Percentiles rank a stretch among this genome's conserved stretches.
Conservation (phyloP, 257 asterid genomes). For the Solanum arcanum region DNA sequence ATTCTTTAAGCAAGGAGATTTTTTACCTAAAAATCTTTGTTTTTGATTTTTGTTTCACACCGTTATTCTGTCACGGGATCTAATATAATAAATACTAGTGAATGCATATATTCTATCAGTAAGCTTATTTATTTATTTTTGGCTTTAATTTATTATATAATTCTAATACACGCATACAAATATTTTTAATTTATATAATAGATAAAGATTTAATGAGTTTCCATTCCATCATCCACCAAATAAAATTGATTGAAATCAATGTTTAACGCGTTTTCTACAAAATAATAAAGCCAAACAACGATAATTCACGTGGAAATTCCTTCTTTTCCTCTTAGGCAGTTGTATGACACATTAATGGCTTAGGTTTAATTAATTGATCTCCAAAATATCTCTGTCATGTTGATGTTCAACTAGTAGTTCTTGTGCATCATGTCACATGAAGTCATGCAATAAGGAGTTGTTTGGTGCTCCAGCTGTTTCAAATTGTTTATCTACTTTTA, state of each 20-base stretch:
- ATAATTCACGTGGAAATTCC: neutral
- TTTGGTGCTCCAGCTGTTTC: too few relatives aligned
- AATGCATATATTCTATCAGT: too few relatives aligned
- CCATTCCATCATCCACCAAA: neutral
- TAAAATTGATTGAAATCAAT: neutral
- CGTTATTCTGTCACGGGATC: too few relatives aligned
- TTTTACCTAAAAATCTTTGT: too few relatives aligned
- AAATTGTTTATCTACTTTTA: too few relatives aligned
- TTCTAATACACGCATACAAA: neutral
- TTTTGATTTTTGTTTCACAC: rapidly evolving
- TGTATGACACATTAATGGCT: neutral
- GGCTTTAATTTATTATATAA: neutral
- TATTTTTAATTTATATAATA: neutral
- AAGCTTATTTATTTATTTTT: neutral
- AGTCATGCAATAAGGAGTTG: neutral
- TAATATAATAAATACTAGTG: too few relatives aligned
- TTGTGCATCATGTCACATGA: neutral
- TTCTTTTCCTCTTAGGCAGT: neutral
- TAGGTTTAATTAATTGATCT: neutral
- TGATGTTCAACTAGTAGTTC: neutral
- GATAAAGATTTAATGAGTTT: neutral
- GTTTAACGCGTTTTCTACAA: neutral
- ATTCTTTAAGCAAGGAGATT: too few relatives aligned
- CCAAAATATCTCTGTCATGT: neutral
- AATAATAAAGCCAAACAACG: neutral